Evolutionary conservation across 2,329 filamentous ascomycete species (phyloP).

Genomic region (Diaporthe caulivora): DNA sequence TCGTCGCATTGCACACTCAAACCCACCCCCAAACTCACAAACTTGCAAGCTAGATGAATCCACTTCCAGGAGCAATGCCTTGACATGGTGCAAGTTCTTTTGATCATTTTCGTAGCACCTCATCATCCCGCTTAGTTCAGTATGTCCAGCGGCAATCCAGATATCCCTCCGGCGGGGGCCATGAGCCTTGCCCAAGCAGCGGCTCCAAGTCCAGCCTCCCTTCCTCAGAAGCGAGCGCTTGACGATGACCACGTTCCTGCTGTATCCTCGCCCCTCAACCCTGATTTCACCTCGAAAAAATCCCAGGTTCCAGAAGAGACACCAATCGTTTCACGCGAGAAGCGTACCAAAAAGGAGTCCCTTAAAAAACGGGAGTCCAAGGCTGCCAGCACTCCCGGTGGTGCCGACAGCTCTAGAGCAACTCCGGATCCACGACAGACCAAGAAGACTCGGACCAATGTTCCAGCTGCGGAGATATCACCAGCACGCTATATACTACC

Average conservation of each 20-base stretch:
- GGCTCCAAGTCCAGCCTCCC: conserved; percentile 53
- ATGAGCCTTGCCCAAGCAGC: neutral
- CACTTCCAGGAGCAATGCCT: conserved; percentile 1
- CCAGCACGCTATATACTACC: conserved; percentile 73
- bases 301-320: conserved; percentile 52
- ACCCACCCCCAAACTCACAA: neutral
- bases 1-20: conserved; percentile 8
- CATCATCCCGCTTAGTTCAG: neutral
- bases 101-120: neutral
- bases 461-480: conserved; percentile 56
- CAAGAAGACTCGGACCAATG: conserved; percentile 52
- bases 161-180: conserved; percentile 29
- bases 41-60: neutral
- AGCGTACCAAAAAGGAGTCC: conserved; percentile 73
- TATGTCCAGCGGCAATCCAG: conserved; percentile 36
- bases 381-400: conserved; percentile 51
- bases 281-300: conserved; percentile 61
- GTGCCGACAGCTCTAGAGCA: conserved; percentile 63
- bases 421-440: conserved; percentile 68
- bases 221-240: conserved; percentile 74
- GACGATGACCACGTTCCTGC: conserved; percentile 79
- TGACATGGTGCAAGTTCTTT: neutral
- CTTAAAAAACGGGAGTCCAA: conserved; percentile 78
- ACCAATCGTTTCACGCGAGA: conserved; percentile 59
- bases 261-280: conserved; percentile 81